Evolutionary conservation across 179 eudicot genomes (phyloP), one percentile per base, ranked within the genome.

Genomic region (Vitellaria paradoxa): DNA sequence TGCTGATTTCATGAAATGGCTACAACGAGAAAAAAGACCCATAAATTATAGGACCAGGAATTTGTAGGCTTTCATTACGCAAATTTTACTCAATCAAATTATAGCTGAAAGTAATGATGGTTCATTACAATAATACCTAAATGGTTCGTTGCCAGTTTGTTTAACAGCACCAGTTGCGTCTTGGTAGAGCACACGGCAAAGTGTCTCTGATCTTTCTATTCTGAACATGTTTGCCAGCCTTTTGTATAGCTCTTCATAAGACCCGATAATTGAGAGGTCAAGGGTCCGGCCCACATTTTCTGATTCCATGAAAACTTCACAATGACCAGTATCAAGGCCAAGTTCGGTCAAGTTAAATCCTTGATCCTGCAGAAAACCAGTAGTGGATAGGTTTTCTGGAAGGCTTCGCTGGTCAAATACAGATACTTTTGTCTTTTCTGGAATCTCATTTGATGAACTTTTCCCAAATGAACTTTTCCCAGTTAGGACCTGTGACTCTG

Each of bases 191-290:
- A 91, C 93, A 84, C 72, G 88, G 84, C 85, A 85, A 68, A 40
- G 76, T 81, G 80, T 84, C 79, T 75, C 86, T 30, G 87, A 86
- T 81, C 83, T 86, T 84, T 74, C 92, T 70, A 73, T 81, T 66
- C 92, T 92, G 80, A 85, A 89, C 94, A 88, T 89, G 85, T 82
- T 81, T 2, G 87, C 88, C 12, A 93, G 78, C 81, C 80, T 90
- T 62, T 80, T 83, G 69, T 85, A 88, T 26, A 93, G 81, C 65
- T 88, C 93, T 79, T 90, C 91, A 75, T 90, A 94, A 15, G 97
- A 92, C 6, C 89, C 86, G 14, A 92, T 82, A 30, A 85, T 76
- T 1, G 97, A 88, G 18, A 91, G 87, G 76, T 92, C 86, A 80
- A 91, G 91, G 21, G 85, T 84, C 56, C 85, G 87, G n/a, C 93